A percentile compares a stretch with the other conserved stretches of the same genome.
Evolutionary conservation across 164 flowering plant species (phyloP).

Genomic region (Euptelea pleiosperma): DNA sequence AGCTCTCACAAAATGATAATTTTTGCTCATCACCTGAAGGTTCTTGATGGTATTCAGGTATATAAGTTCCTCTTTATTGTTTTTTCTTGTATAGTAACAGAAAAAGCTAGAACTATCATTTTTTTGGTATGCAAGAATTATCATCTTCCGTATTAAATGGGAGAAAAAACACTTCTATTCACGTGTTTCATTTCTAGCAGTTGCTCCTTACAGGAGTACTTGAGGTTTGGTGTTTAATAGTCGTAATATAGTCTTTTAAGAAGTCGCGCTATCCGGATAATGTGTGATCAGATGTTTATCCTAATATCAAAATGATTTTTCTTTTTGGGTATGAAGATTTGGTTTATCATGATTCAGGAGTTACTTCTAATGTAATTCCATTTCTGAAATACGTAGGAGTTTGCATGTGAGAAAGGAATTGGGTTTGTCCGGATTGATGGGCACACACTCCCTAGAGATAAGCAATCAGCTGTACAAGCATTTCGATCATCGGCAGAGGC

Average conservation of each 20-base stretch:
- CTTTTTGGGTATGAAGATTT: no score
- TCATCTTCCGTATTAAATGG: no score
- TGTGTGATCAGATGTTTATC: no score
- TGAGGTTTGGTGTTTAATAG: no score
- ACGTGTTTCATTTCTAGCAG: no score
- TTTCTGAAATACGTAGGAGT: constrained; percentile 44
- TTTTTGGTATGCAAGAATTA: neutral
- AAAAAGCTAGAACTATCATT: no score
- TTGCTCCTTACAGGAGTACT: neutral
- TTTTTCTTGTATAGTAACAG: neutral
- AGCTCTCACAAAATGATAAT: constrained; percentile 73
- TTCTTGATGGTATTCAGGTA: constrained; percentile 88
- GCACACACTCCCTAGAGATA: constrained; percentile 60
- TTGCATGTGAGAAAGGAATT: constrained; percentile 62
- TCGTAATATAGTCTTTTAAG: no score
- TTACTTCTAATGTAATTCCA: constrained; percentile 9
- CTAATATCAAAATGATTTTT: neutral
- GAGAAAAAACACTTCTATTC: no score
- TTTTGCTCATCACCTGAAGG: constrained; percentile 92
- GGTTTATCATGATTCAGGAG: neutral
- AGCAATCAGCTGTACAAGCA: constrained; percentile 68
- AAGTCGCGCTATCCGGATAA: no score
- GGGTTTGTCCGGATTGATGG: constrained; percentile 87
- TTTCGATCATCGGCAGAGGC: constrained; percentile 74
- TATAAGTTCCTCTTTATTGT: constrained; percentile 6